Evolutionary conservation across 192 early-diverging fungal genomes (phyloP).

Genomic region (Mortierella hygrophila): DNA sequence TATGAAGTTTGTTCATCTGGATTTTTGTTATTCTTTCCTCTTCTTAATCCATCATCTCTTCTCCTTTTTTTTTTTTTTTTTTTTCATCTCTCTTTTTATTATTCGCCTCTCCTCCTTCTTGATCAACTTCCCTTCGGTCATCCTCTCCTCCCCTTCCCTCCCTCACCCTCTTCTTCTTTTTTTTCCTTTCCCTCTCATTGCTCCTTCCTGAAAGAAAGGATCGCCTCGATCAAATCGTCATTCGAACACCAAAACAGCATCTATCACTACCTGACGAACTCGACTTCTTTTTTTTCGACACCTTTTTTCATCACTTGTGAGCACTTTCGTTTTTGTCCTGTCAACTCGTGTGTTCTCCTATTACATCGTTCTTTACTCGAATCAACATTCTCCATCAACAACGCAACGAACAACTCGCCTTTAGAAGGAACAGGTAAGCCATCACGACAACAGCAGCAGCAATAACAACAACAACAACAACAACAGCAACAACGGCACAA

Average conservation of each 20-base stretch:
- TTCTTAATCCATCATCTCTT: neutral
- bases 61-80: too few relatives aligned
- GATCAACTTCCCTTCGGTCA: neutral
- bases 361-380: neutral
- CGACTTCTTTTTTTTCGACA: neutral
- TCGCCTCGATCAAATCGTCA: constrained; percentile 4
- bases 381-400: neutral
- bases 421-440: neutral
- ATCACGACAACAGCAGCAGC: neutral
- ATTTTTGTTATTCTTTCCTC: constrained; percentile 7
- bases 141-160: neutral
- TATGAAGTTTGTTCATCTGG: too few relatives aligned
- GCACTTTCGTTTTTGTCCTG: neutral
- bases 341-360: neutral
- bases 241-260: constrained; percentile 1
- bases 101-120: neutral
- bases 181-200: neutral
- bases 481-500: neutral
- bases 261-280: neutral
- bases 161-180: neutral
- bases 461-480: neutral
- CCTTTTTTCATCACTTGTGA: constrained; percentile 1
- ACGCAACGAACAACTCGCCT: neutral
- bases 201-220: neutral
- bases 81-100: neutral